Evolutionary conservation across 208 protist species (phyloP).

Genomic region (Leishmania martiniquensis): DNA sequence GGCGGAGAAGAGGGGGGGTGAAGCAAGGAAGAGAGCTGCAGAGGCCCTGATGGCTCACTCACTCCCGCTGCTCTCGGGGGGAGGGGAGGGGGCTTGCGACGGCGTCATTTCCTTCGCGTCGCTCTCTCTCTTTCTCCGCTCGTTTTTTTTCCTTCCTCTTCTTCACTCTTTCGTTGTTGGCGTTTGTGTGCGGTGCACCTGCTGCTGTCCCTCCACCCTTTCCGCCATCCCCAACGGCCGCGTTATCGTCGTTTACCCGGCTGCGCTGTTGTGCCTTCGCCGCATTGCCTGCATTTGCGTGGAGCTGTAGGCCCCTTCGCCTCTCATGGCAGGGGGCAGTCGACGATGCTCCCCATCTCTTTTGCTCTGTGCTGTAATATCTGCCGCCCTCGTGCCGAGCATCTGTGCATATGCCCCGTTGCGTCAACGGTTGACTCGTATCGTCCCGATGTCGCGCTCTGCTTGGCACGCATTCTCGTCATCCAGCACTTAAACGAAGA

Average conservation of each 20-base stretch:
- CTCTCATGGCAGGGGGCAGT: too few species aligned
- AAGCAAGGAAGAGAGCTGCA: neutral
- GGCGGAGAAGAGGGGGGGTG: neutral
- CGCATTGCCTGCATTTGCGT: too few species aligned
- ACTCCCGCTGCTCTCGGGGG: neutral
- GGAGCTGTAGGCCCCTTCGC: too few species aligned
- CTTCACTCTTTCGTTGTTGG: slow-evolving; percentile 12
- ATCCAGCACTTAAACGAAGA: too few species aligned
- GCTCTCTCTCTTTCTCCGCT: neutral
- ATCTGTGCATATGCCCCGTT: neutral
- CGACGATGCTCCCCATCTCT: too few species aligned
- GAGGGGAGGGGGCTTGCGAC: neutral
- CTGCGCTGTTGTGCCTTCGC: too few species aligned
- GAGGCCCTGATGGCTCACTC: neutral
- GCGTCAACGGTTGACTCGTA: neutral
- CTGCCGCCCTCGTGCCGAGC: neutral
- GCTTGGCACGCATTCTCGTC: too few species aligned
- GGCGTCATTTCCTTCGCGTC: neutral
- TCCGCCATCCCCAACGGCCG: too few species aligned
- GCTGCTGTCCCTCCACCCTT: too few species aligned
- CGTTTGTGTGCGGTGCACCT: too few species aligned
- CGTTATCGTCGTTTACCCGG: too few species aligned
- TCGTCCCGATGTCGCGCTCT: neutral
- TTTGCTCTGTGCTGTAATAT: neutral
- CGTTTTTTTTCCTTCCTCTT: neutral